Percentiles rank a stretch among this genome's conserved stretches.
Conservation (phyloP, 345 rosid genomes). For the Gossypium arboreum region DNA sequence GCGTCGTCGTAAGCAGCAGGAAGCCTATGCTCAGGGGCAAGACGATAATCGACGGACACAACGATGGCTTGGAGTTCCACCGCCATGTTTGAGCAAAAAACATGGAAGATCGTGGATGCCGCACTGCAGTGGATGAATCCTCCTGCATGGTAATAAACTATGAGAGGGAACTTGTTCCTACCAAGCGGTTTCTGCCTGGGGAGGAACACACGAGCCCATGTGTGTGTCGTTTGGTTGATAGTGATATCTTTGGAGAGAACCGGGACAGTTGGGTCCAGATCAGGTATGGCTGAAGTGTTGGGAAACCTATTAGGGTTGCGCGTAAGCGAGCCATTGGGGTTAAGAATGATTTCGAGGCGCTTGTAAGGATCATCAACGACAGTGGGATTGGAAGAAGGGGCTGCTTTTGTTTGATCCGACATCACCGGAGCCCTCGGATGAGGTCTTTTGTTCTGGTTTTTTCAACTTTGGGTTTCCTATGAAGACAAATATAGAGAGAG, state of each 20-base stretch:
- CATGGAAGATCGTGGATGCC: constrained; percentile 13
- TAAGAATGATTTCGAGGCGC: constrained; percentile 23
- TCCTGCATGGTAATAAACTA: constrained; percentile 60
- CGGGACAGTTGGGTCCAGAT: constrained; percentile 5
- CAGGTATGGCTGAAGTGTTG: constrained; percentile 20
- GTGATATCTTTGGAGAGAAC: constrained; percentile 36
- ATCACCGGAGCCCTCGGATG: neutral
- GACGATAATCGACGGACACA: constrained; percentile 44
- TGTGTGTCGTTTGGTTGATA: constrained; percentile 26
- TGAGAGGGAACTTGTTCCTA: constrained; percentile 42
- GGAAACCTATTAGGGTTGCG: constrained; percentile 22
- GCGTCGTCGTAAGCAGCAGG: constrained; percentile 71
- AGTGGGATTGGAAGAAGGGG: neutral
- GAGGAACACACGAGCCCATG: constrained; percentile 28
- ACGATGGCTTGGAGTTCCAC: constrained; percentile 33
- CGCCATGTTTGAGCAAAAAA: constrained; percentile 36
- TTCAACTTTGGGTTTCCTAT: neutral
- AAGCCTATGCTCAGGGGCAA: constrained; percentile 67
- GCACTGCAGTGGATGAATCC: constrained; percentile 48
- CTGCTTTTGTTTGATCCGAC: neutral
- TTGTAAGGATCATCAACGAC: constrained; percentile 30
- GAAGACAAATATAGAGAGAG: neutral
- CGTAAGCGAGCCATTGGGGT: constrained; percentile 34
- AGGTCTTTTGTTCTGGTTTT: neutral
- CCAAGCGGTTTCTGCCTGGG: constrained; percentile 15